phyloP scores from a whole-genome alignment of 805 yeast species.

The Ogataea trehalophila region DNA sequence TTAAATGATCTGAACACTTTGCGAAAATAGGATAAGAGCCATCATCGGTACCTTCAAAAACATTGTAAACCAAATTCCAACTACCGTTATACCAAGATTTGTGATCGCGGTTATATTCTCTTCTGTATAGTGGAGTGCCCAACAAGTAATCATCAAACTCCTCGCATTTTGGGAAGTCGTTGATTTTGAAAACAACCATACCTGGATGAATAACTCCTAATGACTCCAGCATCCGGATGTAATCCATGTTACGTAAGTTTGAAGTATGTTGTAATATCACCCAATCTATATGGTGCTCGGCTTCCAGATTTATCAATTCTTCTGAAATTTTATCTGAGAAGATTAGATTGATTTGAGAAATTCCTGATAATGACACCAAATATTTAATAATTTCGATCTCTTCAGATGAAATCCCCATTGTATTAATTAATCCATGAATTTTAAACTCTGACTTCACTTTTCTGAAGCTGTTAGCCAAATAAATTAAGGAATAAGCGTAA shows the following conservation, averaged over 20 bases:
- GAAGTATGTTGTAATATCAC: conserved; percentile 16
- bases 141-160: conserved; percentile 13
- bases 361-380: conserved; percentile 16
- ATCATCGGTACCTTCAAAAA: neutral
- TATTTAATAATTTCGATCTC: conserved; percentile 10
- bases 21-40: neutral
- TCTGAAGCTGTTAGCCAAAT: conserved; percentile 13
- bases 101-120: conserved; percentile 2
- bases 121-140: conserved; percentile 19
- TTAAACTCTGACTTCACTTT: conserved; percentile 9
- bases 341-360: conserved; percentile 11
- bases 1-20: conserved; percentile 3
- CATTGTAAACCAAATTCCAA: conserved; percentile 20
- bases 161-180: conserved; percentile 1
- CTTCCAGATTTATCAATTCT: neutral
- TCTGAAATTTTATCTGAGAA: conserved; percentile 3
- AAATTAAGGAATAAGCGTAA: conserved; percentile 19
- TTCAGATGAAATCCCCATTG: conserved; percentile 1
- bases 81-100: conserved; percentile 13
- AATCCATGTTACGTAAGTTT: conserved; percentile 7
- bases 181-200: conserved; percentile 11
- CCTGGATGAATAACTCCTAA: conserved; percentile 20
- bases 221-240: conserved; percentile 19
- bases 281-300: conserved; percentile 11
- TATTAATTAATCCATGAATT: conserved; percentile 14